Conservation (phyloP, 2,329 filamentous ascomycete genomes). For the Nothomitra cinnamomea region DNA sequence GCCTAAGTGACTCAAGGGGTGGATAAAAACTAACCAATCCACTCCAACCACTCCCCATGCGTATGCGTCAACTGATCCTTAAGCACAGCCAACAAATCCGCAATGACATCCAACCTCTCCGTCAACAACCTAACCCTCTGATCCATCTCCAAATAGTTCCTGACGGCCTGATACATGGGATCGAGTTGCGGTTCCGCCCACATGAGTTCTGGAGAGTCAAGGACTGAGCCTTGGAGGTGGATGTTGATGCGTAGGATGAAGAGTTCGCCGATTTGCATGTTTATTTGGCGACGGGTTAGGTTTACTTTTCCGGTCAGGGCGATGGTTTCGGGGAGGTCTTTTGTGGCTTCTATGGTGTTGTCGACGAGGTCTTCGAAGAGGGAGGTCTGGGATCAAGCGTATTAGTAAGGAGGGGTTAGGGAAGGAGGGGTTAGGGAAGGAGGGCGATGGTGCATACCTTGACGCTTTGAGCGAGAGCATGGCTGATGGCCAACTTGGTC, state of each 20-base stretch:
- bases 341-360: constrained; percentile 82
- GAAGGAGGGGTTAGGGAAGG: neutral
- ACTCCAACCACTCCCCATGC: constrained; percentile 76
- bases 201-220: constrained; percentile 94
- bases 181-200: constrained; percentile 97
- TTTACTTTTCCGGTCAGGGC: constrained; percentile 84
- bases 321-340: constrained; percentile 84
- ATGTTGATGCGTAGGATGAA: constrained; percentile 98
- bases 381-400: constrained; percentile 44
- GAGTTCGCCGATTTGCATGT: constrained; percentile 98
- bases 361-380: constrained; percentile 92
- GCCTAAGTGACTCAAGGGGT: too few relatives aligned
- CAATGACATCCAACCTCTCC: constrained; percentile 82
- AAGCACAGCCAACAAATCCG: constrained; percentile 76
- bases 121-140: constrained; percentile 80
- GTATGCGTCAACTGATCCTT: constrained; percentile 93
- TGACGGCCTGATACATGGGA: constrained; percentile 86
- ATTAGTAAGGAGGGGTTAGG: neutral
- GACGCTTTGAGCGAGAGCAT: constrained; percentile 87
- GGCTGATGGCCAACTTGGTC: constrained; percentile 92
- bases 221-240: constrained; percentile 87
- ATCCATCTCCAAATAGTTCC: constrained; percentile 96
- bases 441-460: constrained; percentile 39
- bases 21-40: constrained; percentile 51
- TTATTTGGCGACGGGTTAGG: constrained; percentile 76